Evolutionary conservation across 2,329 filamentous ascomycete species (phyloP), one percentile per base, ranked within the genome.

Genomic region (Fusarium xylarioides): DNA sequence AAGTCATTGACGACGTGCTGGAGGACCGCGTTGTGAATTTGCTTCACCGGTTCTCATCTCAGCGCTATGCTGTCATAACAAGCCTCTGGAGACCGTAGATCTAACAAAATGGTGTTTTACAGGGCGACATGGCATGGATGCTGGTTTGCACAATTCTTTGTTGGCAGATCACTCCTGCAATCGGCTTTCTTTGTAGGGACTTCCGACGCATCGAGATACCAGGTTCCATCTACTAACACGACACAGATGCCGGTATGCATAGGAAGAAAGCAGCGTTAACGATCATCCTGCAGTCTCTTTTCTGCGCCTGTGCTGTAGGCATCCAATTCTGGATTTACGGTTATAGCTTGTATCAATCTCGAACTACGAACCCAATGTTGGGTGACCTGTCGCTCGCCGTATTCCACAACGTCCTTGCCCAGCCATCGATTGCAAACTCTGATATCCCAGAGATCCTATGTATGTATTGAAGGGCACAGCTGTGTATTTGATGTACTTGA

Each of bases 251-350:
- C 10, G 82, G 82, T 6, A 81, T 83, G 79, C 80, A 82, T 35
- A 79, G 81, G 7, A 74, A 80, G 32, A 83, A 82, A 65, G 76
- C 81, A 1, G 80, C 82, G 14, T 46, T 86, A 66, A 86, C 85
- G 1, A 85, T 86, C 82, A 79, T 86, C 14, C 80, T 86, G 32
- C 84, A 86, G 71, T 86, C 84, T 0, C 80, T 86, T 2, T 85
- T 86, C 74, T 86, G 84, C 37, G 81, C 83, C 2, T 84, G 80
- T 52, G 83, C 83, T 2, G 82, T 81, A 53, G 84, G 83, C 2
- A 83, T 86, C 14, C 85, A 86, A 57, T 86, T 83, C 74, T 86
- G 84, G 84, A 78, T 85, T 5, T 86, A 85, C 64, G 85, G 84
- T 10, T 83, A 85, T 53, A 85, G 83, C 0, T 77, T 86, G 4